Conservation (phyloP, 2,329 filamentous ascomycete species). For the Hypoxylon sp. region DNA sequence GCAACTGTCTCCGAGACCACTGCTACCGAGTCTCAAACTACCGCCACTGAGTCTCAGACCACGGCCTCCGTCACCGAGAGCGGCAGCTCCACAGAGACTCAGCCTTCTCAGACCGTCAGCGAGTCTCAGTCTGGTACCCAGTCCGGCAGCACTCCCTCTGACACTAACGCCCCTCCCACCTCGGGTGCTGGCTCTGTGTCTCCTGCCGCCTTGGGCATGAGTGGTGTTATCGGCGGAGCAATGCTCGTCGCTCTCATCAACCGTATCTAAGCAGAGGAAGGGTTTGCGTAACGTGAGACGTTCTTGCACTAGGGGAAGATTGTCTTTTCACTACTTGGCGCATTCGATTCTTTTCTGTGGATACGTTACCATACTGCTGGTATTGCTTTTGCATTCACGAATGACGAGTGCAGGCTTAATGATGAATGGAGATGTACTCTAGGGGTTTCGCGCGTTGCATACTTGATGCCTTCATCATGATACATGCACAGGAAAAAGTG, state of each 20-base stretch:
- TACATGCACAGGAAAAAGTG: constrained; percentile 17
- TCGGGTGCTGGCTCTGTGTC: constrained; percentile 32
- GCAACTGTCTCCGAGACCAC: constrained; percentile 21
- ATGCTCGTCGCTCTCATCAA: constrained; percentile 23
- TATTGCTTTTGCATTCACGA: constrained; percentile 33
- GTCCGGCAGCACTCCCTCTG: constrained; percentile 22
- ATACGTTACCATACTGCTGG: constrained; percentile 40
- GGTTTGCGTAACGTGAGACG: neutral
- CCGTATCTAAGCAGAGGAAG: constrained; percentile 29
- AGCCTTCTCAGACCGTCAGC: constrained; percentile 18
- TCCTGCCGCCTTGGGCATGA: constrained; percentile 26
- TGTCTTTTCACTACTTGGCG: constrained; percentile 22
- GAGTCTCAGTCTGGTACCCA: constrained; percentile 32
- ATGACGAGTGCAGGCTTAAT: constrained; percentile 35
- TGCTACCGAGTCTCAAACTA: constrained; percentile 16
- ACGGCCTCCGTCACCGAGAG: constrained; percentile 7
- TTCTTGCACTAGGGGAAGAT: constrained; percentile 18
- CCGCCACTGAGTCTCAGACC: constrained; percentile 11
- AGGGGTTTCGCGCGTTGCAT: constrained; percentile 39
- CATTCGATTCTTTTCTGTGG: constrained; percentile 38
- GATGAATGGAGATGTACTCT: constrained; percentile 36
- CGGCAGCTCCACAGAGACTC: constrained; percentile 24
- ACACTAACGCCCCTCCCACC: constrained; percentile 31
- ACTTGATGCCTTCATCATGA: constrained; percentile 25
- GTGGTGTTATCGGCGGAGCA: constrained; percentile 33